Conservation (phyloP, 164 flowering plant genomes). For the Aristolochia fimbriata region DNA sequence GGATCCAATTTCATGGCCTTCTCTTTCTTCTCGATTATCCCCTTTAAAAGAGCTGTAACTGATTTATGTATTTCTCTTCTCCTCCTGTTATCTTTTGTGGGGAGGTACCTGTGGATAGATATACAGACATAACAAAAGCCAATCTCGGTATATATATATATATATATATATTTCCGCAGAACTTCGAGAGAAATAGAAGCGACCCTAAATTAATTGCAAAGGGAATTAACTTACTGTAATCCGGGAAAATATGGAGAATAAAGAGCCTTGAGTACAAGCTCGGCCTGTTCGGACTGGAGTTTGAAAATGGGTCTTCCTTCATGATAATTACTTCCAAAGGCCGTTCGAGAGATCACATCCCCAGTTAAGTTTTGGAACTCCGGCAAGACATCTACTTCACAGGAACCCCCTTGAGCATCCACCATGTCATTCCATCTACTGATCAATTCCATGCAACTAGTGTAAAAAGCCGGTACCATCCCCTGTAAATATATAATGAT, state of each 20-base stretch:
- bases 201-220: not conserved
- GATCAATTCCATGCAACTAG: constrained; percentile 10
- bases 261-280: not conserved
- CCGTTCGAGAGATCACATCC: constrained; percentile 15
- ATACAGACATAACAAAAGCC: too few species aligned
- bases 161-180: too few species aligned
- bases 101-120: constrained; percentile 20
- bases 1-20: constrained; percentile 1
- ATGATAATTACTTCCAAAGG: constrained; percentile 15
- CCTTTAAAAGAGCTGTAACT: constrained; percentile 2
- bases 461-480: constrained; percentile 13
- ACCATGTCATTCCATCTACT: constrained; percentile 13
- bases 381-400: constrained; percentile 15
- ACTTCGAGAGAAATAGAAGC: too few species aligned
- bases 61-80: constrained; percentile 11
- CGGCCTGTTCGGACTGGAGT: constrained; percentile 13
- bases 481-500: not conserved
- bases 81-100: constrained; percentile 17
- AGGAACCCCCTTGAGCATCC: not conserved
- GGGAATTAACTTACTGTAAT: constrained; percentile 6
- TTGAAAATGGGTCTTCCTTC: constrained; percentile 16
- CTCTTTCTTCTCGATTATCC: constrained; percentile 8
- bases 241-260: constrained; percentile 6
- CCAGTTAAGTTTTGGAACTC: constrained; percentile 11
- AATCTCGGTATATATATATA: too few species aligned